These are phyloP conservation scores for Hypoxylon lenormandii DNA, from an alignment of 495 filamentous ascomycete genomes.

Conservation along the genomic window DNA sequence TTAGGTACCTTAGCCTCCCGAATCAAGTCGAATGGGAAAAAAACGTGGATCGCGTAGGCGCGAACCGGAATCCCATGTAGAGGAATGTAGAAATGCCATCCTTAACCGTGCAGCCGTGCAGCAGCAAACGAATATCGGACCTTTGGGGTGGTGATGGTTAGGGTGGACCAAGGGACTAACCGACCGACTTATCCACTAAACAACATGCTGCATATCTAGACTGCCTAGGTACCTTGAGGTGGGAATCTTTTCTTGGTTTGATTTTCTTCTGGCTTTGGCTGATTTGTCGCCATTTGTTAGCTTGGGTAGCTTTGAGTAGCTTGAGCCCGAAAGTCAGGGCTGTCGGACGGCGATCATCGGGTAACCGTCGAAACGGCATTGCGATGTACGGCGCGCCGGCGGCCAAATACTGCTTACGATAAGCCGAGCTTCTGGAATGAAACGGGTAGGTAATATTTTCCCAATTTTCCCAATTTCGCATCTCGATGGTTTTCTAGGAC, in stretches of 20 bases:
- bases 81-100: conserved; percentile 31
- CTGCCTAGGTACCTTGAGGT: too few relatives aligned
- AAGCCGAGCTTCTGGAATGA: neutral
- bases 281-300: too few relatives aligned
- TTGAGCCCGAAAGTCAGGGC: conserved; percentile 30
- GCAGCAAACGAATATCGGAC: conserved; percentile 15
- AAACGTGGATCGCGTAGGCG: conserved; percentile 13
- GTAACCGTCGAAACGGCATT: conserved; percentile 20
- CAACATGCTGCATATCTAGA: too few relatives aligned
- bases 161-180: conserved; percentile 14
- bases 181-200: neutral
- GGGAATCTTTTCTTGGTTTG: too few relatives aligned
- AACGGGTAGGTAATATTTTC: neutral
- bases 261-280: too few relatives aligned
- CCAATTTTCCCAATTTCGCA: too few relatives aligned
- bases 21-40: conserved; percentile 24
- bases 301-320: conserved; percentile 20
- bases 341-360: conserved; percentile 16
- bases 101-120: conserved; percentile 30
- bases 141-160: too few relatives aligned
- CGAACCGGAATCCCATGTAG: conserved; percentile 39
- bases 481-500: neutral
- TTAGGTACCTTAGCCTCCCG: conserved; percentile 4
- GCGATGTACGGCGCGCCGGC: conserved; percentile 1
- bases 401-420: conserved; percentile 9